A percentile compares a stretch with the other conserved stretches of the same genome.
Conservation (phyloP, 805 yeast species). For the Hanseniaspora guilliermondii region DNA sequence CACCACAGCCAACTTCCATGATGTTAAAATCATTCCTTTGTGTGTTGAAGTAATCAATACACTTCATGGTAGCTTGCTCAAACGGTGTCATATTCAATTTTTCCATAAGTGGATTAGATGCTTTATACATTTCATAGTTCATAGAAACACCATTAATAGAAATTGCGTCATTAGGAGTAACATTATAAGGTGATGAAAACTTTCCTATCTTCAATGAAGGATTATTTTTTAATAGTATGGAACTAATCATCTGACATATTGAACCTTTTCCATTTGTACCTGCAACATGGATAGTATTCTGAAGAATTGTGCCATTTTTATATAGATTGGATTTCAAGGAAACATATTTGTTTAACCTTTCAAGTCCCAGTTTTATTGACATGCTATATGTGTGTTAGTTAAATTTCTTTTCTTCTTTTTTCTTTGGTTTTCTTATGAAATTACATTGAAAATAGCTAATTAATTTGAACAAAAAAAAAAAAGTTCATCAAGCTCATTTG, state of each 20-base stretch:
- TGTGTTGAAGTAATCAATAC: constrained; percentile 58
- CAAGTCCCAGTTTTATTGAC: constrained; percentile 49
- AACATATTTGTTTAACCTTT: constrained; percentile 38
- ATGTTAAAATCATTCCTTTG: constrained; percentile 59
- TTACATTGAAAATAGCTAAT: too few relatives aligned
- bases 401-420: too few relatives aligned
- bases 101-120: constrained; percentile 32
- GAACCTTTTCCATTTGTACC: constrained; percentile 98
- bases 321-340: constrained; percentile 15
- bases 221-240: constrained; percentile 20
- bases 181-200: constrained; percentile 80
- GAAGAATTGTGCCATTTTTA: constrained; percentile 57
- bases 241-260: constrained; percentile 60
- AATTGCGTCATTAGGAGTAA: constrained; percentile 64
- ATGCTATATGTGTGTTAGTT: constrained; percentile 18
- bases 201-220: constrained; percentile 41
- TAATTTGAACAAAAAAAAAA: too few relatives aligned
- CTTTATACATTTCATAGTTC: constrained; percentile 33
- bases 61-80: constrained; percentile 74
- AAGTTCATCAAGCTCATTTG: too few relatives aligned
- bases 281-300: constrained; percentile 67
- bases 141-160: constrained; percentile 51
- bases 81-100: constrained; percentile 70
- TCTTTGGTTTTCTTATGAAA: not conserved
- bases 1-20: constrained; percentile 92